These are phyloP conservation scores for Blastobotrys persicus DNA, from an alignment of 1,139 yeast genomes.

Conservation along the genomic window DNA sequence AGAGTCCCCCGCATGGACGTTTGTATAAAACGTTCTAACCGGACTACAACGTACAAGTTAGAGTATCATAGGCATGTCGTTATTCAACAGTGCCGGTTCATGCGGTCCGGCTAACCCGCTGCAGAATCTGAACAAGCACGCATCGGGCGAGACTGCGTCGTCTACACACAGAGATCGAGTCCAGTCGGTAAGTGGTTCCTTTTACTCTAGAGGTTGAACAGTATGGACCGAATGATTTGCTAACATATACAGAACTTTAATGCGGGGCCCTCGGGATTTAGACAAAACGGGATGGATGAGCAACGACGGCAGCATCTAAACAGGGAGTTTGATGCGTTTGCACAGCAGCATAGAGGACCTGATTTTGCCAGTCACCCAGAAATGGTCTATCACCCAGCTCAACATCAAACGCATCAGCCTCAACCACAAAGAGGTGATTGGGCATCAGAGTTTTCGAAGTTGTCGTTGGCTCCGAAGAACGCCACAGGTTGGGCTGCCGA, in stretches of 20 bases:
- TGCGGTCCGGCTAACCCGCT: constrained; percentile 41
- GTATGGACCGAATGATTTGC: too few relatives aligned
- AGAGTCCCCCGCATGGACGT: not conserved
- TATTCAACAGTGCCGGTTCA: constrained; percentile 9
- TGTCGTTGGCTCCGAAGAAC: constrained; percentile 6
- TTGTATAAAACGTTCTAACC: too few relatives aligned
- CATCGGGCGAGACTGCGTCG: constrained; percentile 12
- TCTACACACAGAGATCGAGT: constrained; percentile 16
- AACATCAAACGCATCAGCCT: not conserved
- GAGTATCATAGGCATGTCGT: constrained; percentile 5
- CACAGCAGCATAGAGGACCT: constrained; percentile 4
- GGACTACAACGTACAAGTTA: too few relatives aligned
- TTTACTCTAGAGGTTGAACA: not conserved
- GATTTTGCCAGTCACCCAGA: constrained; percentile 1
- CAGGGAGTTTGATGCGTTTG: constrained; percentile 18
- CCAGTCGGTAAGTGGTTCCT: constrained; percentile 11
- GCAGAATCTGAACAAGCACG: constrained; percentile 33
- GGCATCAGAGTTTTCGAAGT: constrained; percentile 21
- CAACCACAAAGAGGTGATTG: constrained; percentile 12
- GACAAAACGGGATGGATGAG: constrained; percentile 1
- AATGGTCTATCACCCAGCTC: not conserved
- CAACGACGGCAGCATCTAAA: constrained; percentile 13
- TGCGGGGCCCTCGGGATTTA: not conserved
- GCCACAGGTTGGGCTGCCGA: constrained; percentile 1
- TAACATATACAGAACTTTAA: not conserved